These are phyloP conservation scores for Fusarium sp. DNA, from an alignment of 2,329 filamentous ascomycete species.

Conservation along the genomic window DNA sequence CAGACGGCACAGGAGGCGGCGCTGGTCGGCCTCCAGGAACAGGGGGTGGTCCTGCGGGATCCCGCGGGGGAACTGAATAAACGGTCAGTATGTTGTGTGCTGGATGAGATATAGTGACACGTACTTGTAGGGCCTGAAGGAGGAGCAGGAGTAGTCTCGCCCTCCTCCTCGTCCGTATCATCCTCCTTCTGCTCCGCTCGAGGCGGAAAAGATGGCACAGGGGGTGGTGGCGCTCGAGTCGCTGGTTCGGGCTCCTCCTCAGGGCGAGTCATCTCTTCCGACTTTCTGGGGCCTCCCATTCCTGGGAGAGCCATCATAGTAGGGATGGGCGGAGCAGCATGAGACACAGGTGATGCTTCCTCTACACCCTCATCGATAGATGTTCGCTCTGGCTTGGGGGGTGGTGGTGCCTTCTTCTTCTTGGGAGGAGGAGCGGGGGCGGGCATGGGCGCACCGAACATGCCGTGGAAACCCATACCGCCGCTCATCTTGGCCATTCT, in stretches of 20 bases:
- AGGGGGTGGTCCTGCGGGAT: constrained; percentile 54
- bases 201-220: constrained; percentile 44
- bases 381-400: constrained; percentile 55
- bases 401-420: constrained; percentile 63
- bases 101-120: constrained; percentile 16
- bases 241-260: constrained; percentile 51
- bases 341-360: constrained; percentile 56
- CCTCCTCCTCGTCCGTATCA: constrained; percentile 50
- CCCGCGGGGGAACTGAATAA: constrained; percentile 50
- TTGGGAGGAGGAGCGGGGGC: constrained; percentile 65
- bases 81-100: constrained; percentile 41
- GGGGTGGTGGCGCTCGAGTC: constrained; percentile 45
- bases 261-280: constrained; percentile 56
- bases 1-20: constrained; percentile 69
- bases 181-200: constrained; percentile 38
- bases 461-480: constrained; percentile 95
- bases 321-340: constrained; percentile 66
- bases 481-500: constrained; percentile 99
- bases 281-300: constrained; percentile 70
- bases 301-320: constrained; percentile 77
- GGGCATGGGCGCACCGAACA: constrained; percentile 83
- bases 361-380: constrained; percentile 60
- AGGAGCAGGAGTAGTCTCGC: constrained; percentile 52
- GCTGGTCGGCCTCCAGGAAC: constrained; percentile 64
- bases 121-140: constrained; percentile 37